phyloP scores from a whole-genome alignment of 108 stramenopile species.

The Ochromonas danica region DNA sequence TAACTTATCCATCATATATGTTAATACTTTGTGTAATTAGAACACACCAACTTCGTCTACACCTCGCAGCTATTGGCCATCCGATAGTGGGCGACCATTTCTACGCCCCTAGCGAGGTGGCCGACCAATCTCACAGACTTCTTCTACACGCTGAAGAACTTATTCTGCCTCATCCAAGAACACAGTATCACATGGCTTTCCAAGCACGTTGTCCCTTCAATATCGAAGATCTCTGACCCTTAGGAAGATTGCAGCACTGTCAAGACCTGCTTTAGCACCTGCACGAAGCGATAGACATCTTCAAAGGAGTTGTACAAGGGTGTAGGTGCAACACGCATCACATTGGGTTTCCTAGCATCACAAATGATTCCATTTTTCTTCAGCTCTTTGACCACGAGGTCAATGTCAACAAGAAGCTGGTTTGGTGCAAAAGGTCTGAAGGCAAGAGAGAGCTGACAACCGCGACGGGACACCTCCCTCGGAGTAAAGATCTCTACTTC shows the following conservation, averaged over 20 bases:
- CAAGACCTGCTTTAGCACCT: slow-evolving; percentile 8
- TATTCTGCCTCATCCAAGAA: neutral
- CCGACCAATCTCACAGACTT: neutral
- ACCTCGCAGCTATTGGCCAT: neutral
- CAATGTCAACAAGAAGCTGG: no score
- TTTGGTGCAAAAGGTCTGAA: no score
- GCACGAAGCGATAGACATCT: slow-evolving; percentile 42
- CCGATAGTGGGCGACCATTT: neutral
- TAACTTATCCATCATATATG: neutral
- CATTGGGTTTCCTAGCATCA: slow-evolving; percentile 47
- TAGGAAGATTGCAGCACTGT: neutral
- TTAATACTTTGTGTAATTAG: neutral
- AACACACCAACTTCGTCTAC: neutral
- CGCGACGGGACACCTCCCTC: slow-evolving; percentile 6
- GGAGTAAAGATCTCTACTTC: slow-evolving; percentile 43
- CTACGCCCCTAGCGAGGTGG: neutral
- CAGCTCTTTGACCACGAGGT: neutral
- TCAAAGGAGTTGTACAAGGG: slow-evolving; percentile 51
- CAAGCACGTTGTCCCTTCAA: neutral
- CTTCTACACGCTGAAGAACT: neutral
- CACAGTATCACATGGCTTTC: neutral
- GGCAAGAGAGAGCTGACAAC: slow-evolving; percentile 47
- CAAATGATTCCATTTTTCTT: slow-evolving; percentile 33
- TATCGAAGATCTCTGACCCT: no score
- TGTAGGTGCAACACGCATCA: slow-evolving; percentile 53